phyloP scores from a whole-genome alignment of 2,329 filamentous ascomycete species.

The Neofusicoccum sp. region DNA sequence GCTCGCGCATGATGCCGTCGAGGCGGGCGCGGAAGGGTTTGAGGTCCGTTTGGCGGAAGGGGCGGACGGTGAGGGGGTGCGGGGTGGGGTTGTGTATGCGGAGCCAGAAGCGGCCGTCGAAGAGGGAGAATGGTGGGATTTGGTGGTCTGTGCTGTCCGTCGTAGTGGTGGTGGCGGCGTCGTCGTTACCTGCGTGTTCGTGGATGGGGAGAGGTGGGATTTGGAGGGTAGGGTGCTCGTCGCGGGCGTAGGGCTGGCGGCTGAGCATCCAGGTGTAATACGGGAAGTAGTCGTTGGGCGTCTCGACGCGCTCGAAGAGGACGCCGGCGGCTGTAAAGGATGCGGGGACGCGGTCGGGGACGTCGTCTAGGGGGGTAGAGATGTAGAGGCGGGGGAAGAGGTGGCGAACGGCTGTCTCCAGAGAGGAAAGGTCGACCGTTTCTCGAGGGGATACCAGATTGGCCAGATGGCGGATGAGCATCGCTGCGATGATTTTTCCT shows the following conservation, averaged over 20 bases:
- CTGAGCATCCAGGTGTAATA: slow-evolving; percentile 23
- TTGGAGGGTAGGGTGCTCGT: not conserved
- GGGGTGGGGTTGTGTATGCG: slow-evolving; percentile 41
- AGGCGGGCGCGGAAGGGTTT: slow-evolving; percentile 13
- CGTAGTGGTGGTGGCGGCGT: not conserved
- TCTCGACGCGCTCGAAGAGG: slow-evolving; percentile 27
- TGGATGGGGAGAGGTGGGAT: slow-evolving; percentile 2
- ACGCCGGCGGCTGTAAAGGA: slow-evolving; percentile 29
- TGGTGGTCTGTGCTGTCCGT: not conserved
- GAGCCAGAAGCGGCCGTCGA: slow-evolving; percentile 62
- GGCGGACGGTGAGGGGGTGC: slow-evolving; percentile 42
- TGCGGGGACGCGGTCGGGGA: slow-evolving; percentile 21
- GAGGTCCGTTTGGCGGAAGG: slow-evolving; percentile 28
- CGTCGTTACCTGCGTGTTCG: slow-evolving; percentile 1
- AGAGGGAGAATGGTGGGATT: slow-evolving; percentile 45
- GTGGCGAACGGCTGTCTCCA: slow-evolving; percentile 42
- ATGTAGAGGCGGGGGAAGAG: slow-evolving; percentile 44
- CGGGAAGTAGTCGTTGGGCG: slow-evolving; percentile 14
- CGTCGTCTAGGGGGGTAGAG: slow-evolving; percentile 1
- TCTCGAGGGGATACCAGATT: slow-evolving; percentile 53
- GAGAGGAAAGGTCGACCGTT: slow-evolving; percentile 46
- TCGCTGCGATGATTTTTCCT: slow-evolving; percentile 36
- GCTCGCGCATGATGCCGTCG: slow-evolving; percentile 15
- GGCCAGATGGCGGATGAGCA: slow-evolving; percentile 52
- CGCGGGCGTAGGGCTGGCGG: slow-evolving; percentile 16